Evolutionary conservation across 2,329 filamentous ascomycete genomes (phyloP).

Genomic region (Calonectria hongkongensis): DNA sequence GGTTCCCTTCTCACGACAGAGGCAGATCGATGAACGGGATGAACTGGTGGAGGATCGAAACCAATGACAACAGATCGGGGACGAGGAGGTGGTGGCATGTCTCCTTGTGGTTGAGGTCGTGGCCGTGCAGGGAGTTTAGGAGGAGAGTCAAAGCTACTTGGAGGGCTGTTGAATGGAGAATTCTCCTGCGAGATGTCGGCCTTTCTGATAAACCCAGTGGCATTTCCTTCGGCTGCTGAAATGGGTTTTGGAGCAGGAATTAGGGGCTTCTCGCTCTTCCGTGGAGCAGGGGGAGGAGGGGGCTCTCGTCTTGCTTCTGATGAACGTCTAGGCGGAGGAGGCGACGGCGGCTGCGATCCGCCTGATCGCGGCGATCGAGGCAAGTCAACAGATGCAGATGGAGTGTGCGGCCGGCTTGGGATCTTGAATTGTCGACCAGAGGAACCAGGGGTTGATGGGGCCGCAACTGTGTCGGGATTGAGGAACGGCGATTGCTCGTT

Average conservation of each 20-base stretch:
- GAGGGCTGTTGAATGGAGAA: conserved; percentile 92
- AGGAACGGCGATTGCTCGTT: conserved; percentile 68
- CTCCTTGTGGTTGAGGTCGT: conserved; percentile 63
- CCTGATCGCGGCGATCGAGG: conserved; percentile 68
- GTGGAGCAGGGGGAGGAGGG: conserved; percentile 85
- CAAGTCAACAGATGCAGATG: conserved; percentile 62
- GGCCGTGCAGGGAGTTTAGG: conserved; percentile 70
- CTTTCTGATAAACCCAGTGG: conserved; percentile 41
- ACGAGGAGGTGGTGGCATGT: conserved; percentile 45
- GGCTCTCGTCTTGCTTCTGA: conserved; percentile 71
- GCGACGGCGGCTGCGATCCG: conserved; percentile 74
- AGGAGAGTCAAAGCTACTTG: conserved; percentile 79
- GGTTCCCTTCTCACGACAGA: conserved; percentile 65
- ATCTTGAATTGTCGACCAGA: conserved; percentile 70
- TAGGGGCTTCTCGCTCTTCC: conserved; percentile 79
- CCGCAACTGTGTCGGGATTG: conserved; percentile 67
- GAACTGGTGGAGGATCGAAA: conserved; percentile 73
- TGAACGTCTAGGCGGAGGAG: conserved; percentile 78
- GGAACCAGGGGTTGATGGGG: conserved; percentile 63
- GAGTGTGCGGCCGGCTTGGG: conserved; percentile 74
- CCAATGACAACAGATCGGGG: conserved; percentile 48
- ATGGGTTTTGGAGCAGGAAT: conserved; percentile 56
- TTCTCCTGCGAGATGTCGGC: conserved; percentile 62
- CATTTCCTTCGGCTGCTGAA: conserved; percentile 39
- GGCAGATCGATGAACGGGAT: conserved; percentile 71